A percentile compares a stretch with the other conserved stretches of the same genome.
These are phyloP conservation scores for Suhomyces wounanorum DNA, from an alignment of 1,139 yeast species.

Conservation along the genomic window DNA sequence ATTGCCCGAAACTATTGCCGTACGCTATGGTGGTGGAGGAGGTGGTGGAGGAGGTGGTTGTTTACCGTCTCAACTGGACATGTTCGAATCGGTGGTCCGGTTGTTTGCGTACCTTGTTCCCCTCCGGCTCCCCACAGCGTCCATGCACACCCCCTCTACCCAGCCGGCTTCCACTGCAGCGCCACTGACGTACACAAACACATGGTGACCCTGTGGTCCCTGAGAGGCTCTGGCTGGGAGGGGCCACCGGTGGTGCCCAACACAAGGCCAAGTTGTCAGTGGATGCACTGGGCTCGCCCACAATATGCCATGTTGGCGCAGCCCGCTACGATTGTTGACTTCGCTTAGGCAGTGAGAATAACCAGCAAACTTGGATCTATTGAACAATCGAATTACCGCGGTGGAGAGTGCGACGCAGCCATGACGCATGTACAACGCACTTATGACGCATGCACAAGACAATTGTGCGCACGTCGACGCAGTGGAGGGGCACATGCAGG, in stretches of 20 bases:
- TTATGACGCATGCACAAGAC: neutral
- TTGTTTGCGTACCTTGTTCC: neutral
- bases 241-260: neutral
- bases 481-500: constrained; percentile 1
- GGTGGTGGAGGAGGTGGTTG: no score
- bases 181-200: no score
- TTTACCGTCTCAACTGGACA: neutral
- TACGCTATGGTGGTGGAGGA: neutral
- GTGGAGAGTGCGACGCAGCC: neutral
- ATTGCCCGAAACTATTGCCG: constrained; percentile 1
- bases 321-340: neutral
- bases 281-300: neutral
- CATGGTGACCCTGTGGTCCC: no score
- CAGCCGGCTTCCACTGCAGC: neutral
- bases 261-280: neutral
- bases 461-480: neutral
- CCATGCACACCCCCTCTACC: neutral
- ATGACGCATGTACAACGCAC: neutral
- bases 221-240: no score
- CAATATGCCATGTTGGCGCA: neutral
- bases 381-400: constrained; percentile 1
- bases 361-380: constrained; percentile 1
- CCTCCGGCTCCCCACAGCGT: neutral
- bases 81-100: neutral
- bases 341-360: constrained; percentile 1